Percentiles rank a stretch among this genome's conserved stretches.
These are phyloP conservation scores for Dothideomycetes sp. DNA, from an alignment of 2,329 filamentous ascomycete species.

Conservation along the genomic window DNA sequence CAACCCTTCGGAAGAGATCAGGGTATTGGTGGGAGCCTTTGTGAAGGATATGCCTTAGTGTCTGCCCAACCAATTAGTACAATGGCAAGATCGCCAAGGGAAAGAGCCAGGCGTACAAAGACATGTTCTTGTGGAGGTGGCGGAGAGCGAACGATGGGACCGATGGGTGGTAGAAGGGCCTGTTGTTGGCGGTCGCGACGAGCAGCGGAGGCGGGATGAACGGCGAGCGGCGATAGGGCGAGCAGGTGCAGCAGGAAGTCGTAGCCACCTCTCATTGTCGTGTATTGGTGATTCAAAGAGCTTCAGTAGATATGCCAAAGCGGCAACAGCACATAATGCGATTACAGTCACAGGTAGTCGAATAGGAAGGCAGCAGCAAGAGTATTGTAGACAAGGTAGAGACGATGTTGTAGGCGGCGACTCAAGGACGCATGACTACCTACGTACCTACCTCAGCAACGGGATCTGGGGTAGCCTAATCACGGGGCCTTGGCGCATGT, in stretches of 20 bases:
- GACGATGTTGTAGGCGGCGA: not conserved
- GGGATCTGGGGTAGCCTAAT: too few relatives aligned
- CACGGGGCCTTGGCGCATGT: too few relatives aligned
- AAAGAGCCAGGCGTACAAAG: constrained; percentile 20
- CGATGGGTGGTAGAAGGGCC: constrained; percentile 14
- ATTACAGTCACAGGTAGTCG: too few relatives aligned
- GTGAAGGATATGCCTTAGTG: constrained; percentile 82
- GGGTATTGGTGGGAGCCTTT: constrained; percentile 78
- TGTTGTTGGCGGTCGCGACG: constrained; percentile 10
- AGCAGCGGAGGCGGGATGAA: constrained; percentile 7
- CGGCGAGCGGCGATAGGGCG: constrained; percentile 10
- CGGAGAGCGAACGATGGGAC: not conserved
- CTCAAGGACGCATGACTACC: too few relatives aligned
- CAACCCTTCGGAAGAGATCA: constrained; percentile 63
- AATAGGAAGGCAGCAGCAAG: not conserved
- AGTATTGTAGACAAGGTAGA: not conserved
- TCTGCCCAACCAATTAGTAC: constrained; percentile 29
- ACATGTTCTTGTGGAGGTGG: constrained; percentile 12
- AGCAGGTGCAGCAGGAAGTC: constrained; percentile 3
- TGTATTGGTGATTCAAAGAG: not conserved
- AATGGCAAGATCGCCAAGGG: not conserved
- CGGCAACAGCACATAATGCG: too few relatives aligned
- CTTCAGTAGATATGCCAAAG: too few relatives aligned
- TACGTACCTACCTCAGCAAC: too few relatives aligned
- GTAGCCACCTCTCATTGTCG: constrained; percentile 10